Evolutionary conservation across 768 basidiomycete genomes (phyloP), one percentile per base, ranked within the genome.

Genomic region (Multifurca ochricompacta): DNA sequence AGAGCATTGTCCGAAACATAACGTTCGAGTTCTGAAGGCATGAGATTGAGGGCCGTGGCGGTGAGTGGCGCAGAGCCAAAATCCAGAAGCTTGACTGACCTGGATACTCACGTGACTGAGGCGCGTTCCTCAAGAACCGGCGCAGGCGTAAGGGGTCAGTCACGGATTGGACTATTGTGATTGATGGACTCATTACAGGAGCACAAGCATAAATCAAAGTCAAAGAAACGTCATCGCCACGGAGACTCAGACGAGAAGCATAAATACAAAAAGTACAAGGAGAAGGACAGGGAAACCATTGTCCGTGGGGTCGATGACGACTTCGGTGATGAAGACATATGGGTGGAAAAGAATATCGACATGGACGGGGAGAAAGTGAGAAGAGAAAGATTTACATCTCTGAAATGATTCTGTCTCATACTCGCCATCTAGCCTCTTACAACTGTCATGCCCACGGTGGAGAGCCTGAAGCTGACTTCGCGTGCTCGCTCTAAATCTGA

Each of bases 321-420:
- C 64, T 75, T 77, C 14, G 73, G 81, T 57, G 83, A 82, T 65
- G 81, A 83, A 16, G 83, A 83, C 51, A 78, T 90, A 72, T 93
- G 91, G 91, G 77, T 83, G 21, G 92, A 92, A 72, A 91, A 89
- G 74, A 88, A 89, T 61, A 81, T 91, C 34, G 82, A 83, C 64
- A 78, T 82, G 71, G 85, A 85, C 48, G 83, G 85, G 16, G 85
- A 87, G 68, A 73, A 75, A 65, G 87, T 90, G 66, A 61, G 81
- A 76, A 6, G 66, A 61, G 81, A 76, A 6, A 35, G 7, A 48
- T 21, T 35, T 40, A 45, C 27, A 32, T 54, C 40, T 42, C 53
- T 43, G 27, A 39, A 19, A 8, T 28, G 25, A 45, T 43, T 58
- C 32, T 52, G 51, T 30, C 48, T 59, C 35, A 41, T 16, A 16